Evolutionary conservation across 768 basidiomycete species (phyloP), one percentile per base, ranked within the genome.

Genomic region (Xerocomus spinulosus): DNA sequence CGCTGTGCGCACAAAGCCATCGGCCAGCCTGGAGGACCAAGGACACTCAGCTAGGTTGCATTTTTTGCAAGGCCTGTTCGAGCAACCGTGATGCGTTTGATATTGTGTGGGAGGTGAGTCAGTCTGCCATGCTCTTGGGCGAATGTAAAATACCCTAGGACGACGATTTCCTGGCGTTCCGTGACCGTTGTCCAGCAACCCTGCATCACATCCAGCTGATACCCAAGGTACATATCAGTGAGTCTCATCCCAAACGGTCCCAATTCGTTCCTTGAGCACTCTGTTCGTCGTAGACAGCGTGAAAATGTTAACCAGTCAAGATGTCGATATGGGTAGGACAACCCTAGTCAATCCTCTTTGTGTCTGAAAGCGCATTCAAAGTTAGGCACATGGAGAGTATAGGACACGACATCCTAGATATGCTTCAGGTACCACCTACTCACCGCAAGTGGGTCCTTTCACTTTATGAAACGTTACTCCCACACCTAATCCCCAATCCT

Each of bases 391-490:
- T 82, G 80, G 59, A 69, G 46, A 57, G 47, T 5, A 70, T 84
- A 36, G 87, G 85, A 3, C 66, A 79, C 42, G 54, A 59, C 30
- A 58, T 83, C 36, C 65, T 89, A 29, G 77, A 81, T 50, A 58
- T 63, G 9, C 62, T 77, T 20, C 67, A 71, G 9, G 66, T 80
- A n/a, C 69, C 70, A 7, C 48, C 52, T 12, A 46, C 61, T 35
- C 68, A 70, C 51, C 76, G 80, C 63, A 74, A 71, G 84, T 82
- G 54, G 48, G 67, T 53, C 1, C 12, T 30, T 10, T 34, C 23
- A 30, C 33, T 5, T 9, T 9, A 1, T 21, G 30, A 9, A n/a
- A 39, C 23, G 15, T 44, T 3, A 18, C 7, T 41, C 36, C 46
- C 26, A 49, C 18, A 4, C 9, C 24, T 25, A 14, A 47, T 28